Percentiles rank a stretch among this genome's conserved stretches.
These are phyloP conservation scores for Carnegiea gigantea DNA, from an alignment of 179 eudicot genomes.

Conservation along the genomic window DNA sequence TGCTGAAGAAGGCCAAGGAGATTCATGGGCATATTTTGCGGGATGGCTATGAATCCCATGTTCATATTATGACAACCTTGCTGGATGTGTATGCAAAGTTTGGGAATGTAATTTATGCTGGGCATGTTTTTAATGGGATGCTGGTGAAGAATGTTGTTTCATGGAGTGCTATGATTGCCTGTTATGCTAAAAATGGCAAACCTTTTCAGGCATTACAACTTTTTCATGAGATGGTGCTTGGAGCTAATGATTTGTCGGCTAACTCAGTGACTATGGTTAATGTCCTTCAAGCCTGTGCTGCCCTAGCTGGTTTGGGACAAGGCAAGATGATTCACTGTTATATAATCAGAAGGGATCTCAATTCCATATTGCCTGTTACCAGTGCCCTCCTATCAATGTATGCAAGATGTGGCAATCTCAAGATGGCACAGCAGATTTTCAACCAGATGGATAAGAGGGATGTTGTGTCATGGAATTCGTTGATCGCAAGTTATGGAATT, in stretches of 20 bases:
- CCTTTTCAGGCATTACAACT: slow-evolving; percentile 64
- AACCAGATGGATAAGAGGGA: slow-evolving; percentile 59
- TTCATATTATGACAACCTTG: slow-evolving; percentile 72
- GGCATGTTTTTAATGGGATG: slow-evolving; percentile 52
- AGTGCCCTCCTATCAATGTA: slow-evolving; percentile 80
- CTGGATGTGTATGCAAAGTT: slow-evolving; percentile 68
- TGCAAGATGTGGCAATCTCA: slow-evolving; percentile 77
- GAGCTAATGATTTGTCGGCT: slow-evolving; percentile 36
- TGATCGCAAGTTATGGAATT: slow-evolving; percentile 77
- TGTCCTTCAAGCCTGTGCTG: slow-evolving; percentile 74
- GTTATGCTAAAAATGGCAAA: slow-evolving; percentile 63
- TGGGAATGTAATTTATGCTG: slow-evolving; percentile 49
- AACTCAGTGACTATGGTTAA: slow-evolving; percentile 65
- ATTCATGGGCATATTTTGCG: slow-evolving; percentile 64
- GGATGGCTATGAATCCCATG: slow-evolving; percentile 58
- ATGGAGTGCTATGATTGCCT: slow-evolving; percentile 84
- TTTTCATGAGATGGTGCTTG: slow-evolving; percentile 58
- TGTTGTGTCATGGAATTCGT: slow-evolving; percentile 72
- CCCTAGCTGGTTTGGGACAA: slow-evolving; percentile 49
- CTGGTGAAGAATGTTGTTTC: slow-evolving; percentile 63
- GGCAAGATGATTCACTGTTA: slow-evolving; percentile 56
- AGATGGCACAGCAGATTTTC: slow-evolving; percentile 49
- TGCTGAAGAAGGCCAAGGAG: slow-evolving; percentile 53
- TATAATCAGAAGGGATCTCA: slow-evolving; percentile 42
- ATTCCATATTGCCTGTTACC: slow-evolving; percentile 50